Evolutionary conservation across 2,329 filamentous ascomycete species (phyloP).

Genomic region (Akanthomyces lecanii): DNA sequence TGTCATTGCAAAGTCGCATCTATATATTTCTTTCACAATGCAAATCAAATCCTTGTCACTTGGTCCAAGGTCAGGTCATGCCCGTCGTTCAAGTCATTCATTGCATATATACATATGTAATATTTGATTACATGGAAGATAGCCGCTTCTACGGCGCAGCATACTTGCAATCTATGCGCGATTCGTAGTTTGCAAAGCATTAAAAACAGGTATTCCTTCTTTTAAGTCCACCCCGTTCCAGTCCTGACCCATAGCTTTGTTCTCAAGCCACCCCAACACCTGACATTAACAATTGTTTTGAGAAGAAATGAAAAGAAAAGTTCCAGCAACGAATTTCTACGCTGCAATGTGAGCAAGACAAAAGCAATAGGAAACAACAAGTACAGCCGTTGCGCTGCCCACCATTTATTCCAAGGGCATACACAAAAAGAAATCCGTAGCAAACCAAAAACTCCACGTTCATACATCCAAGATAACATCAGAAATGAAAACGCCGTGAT

Average conservation of each 20-base stretch:
- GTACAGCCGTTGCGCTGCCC: neutral
- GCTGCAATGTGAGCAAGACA: neutral
- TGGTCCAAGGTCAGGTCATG: too few relatives aligned
- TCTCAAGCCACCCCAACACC: neutral
- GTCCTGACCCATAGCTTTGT: neutral
- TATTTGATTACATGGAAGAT: neutral
- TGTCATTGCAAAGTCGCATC: too few relatives aligned
- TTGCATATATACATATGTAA: neutral
- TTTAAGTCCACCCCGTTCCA: neutral
- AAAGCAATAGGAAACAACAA: neutral
- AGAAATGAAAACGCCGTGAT: neutral
- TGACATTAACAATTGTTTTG: neutral
- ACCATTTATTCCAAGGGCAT: neutral
- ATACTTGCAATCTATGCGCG: slow-evolving; percentile 2
- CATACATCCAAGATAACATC: neutral
- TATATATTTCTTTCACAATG: too few relatives aligned
- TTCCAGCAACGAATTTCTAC: neutral
- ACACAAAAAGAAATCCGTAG: neutral
- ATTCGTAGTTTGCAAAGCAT: neutral
- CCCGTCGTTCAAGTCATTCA: neutral
- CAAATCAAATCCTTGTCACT: too few relatives aligned
- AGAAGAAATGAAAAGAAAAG: neutral
- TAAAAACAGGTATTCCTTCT: neutral
- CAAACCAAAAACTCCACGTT: neutral
- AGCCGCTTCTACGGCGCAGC: neutral